Conservation (phyloP, 129 eudicot species). For the Centaurea solstitialis region DNA sequence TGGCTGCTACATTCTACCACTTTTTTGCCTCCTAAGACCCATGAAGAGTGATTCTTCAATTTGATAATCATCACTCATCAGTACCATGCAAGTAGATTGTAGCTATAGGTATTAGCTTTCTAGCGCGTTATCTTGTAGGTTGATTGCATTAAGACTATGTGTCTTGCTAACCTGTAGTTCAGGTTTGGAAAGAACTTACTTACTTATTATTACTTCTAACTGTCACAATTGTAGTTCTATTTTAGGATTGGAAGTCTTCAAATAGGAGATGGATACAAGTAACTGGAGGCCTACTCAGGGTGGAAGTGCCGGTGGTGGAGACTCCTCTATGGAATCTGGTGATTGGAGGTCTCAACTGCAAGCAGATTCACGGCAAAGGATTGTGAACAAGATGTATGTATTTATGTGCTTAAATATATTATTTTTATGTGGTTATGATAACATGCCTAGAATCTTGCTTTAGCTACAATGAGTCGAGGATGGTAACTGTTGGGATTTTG, state of each 20-base stretch:
- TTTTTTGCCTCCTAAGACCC: too few relatives aligned
- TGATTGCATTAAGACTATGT: too few relatives aligned
- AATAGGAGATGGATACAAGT: slow-evolving; percentile 6
- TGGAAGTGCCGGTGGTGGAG: slow-evolving; percentile 41
- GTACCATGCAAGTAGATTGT: too few relatives aligned
- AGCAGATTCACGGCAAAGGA: slow-evolving; percentile 50
- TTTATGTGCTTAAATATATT: neutral
- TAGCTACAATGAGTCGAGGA: neutral
- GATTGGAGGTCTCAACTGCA: slow-evolving; percentile 62
- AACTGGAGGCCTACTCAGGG: slow-evolving; percentile 50
- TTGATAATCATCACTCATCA: too few relatives aligned
- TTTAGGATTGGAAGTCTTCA: neutral
- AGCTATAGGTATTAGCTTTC: too few relatives aligned
- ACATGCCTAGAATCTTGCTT: neutral
- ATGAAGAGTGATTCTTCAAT: too few relatives aligned
- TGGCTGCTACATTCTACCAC: too few relatives aligned
- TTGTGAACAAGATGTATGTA: slow-evolving; percentile 57
- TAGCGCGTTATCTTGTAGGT: too few relatives aligned
- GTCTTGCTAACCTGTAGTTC: too few relatives aligned
- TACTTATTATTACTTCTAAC: neutral
- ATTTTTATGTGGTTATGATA: neutral
- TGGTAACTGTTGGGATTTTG: neutral
- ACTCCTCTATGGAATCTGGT: neutral
- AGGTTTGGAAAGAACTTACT: too few relatives aligned
- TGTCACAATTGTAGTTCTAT: neutral